Conservation (phyloP, 73 alveolate species). For the Tetrahymena borealis region DNA sequence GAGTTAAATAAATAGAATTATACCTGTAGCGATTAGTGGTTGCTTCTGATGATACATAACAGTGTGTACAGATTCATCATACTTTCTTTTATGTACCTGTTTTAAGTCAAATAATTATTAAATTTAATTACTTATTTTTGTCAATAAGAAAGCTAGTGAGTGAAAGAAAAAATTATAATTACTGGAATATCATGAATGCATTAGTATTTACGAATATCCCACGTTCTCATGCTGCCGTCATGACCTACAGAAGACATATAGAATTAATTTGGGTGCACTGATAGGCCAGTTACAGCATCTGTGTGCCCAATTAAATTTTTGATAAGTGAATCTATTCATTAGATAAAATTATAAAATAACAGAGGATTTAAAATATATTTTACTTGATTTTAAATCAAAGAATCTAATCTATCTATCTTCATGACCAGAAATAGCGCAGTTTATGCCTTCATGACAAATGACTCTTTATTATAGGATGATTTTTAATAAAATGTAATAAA, state of each 20-base stretch:
- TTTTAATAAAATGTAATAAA: background rate
- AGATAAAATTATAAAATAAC: background rate
- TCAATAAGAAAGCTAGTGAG: too few species aligned
- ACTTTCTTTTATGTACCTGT: slow-evolving; percentile 37
- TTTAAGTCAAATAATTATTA: background rate
- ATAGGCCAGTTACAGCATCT: slow-evolving; percentile 56
- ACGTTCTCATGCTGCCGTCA: slow-evolving; percentile 61
- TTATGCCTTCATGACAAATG: slow-evolving; percentile 27
- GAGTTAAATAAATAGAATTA: background rate
- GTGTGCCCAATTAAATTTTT: slow-evolving; percentile 45
- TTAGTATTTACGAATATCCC: slow-evolving; percentile 60
- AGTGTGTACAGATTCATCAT: slow-evolving; percentile 28
- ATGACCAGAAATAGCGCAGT: slow-evolving; percentile 52
- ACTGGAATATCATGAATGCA: slow-evolving; percentile 48
- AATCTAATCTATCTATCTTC: slow-evolving; percentile 48
- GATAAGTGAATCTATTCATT: slow-evolving; percentile 1
- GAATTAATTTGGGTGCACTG: slow-evolving; percentile 41
- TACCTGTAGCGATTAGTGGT: background rate
- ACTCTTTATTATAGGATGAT: background rate
- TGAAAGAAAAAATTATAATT: background rate
- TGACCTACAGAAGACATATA: slow-evolving; percentile 48
- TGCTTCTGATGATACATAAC: background rate
- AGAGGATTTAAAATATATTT: background rate
- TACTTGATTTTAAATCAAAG: slow-evolving; percentile 46
- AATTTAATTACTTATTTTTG: background rate